Evolutionary conservation across 148 eudicot species (phyloP).

Genomic region (Vaccinium vitisidaea): DNA sequence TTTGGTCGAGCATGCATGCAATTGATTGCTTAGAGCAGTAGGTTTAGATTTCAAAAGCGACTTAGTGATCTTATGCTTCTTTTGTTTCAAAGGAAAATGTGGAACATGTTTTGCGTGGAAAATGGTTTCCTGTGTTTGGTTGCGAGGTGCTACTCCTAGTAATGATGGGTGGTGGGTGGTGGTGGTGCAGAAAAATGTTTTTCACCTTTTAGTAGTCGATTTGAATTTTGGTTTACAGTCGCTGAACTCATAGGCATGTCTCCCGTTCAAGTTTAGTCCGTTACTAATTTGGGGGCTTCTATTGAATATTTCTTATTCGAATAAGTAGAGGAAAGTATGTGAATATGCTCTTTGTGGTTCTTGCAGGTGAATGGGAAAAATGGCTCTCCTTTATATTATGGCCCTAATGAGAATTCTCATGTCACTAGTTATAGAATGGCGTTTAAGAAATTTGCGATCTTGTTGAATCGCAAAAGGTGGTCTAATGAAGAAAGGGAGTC

Average conservation of each 20-base stretch:
- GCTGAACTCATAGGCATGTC: neutral
- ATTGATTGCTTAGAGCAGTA: neutral
- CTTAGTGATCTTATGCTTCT: neutral
- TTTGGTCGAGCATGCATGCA: neutral
- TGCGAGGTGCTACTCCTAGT: too few relatives aligned
- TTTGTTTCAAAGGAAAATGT: neutral
- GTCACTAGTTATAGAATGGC: constrained; percentile 58
- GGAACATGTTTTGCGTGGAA: neutral
- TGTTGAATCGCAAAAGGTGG: constrained; percentile 60
- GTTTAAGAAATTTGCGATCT: constrained; percentile 43
- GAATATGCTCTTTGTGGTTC: constrained; percentile 8
- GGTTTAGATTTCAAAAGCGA: neutral
- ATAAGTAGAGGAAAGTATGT: neutral
- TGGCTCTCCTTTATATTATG: constrained; percentile 43
- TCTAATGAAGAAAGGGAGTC: constrained; percentile 48
- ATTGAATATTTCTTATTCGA: neutral
- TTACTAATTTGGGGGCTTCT: neutral
- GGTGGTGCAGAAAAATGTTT: neutral
- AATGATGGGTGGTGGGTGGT: neutral
- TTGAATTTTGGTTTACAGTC: too few relatives aligned
- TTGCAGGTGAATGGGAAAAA: constrained; percentile 47
- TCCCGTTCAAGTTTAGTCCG: neutral
- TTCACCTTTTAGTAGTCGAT: neutral
- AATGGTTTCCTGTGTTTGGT: neutral
- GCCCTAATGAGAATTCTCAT: constrained; percentile 77